Evolutionary conservation across 169 alveolate genomes (phyloP).

Genomic region (Eimeria sp.): DNA sequence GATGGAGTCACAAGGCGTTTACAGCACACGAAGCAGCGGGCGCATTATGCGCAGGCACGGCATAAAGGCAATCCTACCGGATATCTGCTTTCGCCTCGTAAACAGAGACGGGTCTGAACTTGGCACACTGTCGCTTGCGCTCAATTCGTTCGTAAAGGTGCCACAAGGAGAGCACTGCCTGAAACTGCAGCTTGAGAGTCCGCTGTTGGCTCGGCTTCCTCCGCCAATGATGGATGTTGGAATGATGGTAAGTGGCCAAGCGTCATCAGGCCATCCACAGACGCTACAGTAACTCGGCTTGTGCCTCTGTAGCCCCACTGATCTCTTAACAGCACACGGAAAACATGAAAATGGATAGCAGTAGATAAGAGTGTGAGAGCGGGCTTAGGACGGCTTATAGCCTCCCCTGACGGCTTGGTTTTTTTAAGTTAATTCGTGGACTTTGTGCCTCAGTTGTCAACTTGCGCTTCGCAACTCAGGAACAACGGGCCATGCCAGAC

Average conservation of each 20-base stretch:
- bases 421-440: background rate
- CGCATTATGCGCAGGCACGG: conserved; percentile 7
- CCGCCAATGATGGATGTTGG: conserved; percentile 64
- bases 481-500: conserved; percentile 49
- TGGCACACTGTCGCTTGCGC: conserved; percentile 59
- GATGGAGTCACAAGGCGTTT: background rate
- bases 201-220: conserved; percentile 57
- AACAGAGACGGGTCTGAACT: conserved; percentile 60
- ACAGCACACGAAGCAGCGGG: conserved; percentile 31
- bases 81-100: conserved; percentile 66
- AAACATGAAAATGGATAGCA: background rate
- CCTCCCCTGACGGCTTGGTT: too few species aligned
- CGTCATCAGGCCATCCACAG: background rate
- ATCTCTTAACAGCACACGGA: background rate
- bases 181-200: conserved; percentile 53
- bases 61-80: conserved; percentile 47
- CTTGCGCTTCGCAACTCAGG: conserved; percentile 19
- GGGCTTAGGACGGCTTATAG: too few species aligned
- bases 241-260: conserved; percentile 35
- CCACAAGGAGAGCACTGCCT: conserved; percentile 70
- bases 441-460: background rate
- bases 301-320: background rate
- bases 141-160: conserved; percentile 46
- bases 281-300: background rate
- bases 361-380: background rate